Evolutionary conservation across 352 stramenopile species (phyloP).

Genomic region (Thalassiosira mediterranea): DNA sequence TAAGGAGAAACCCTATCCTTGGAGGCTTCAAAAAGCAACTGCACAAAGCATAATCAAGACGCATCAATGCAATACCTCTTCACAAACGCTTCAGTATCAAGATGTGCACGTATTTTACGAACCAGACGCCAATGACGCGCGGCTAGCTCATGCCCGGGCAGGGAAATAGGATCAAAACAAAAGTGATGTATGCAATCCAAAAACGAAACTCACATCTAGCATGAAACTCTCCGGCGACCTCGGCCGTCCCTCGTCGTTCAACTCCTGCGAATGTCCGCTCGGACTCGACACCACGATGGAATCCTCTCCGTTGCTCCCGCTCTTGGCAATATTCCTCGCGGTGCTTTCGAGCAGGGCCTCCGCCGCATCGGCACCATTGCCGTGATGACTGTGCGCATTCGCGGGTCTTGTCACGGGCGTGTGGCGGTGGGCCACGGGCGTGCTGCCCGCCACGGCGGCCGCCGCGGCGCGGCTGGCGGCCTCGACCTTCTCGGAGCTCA

Average conservation of each 20-base stretch:
- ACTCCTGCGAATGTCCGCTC: neutral
- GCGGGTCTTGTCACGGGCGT: neutral
- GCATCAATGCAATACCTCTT: too few relatives aligned
- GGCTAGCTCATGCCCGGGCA: too few relatives aligned
- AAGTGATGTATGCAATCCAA: too few relatives aligned
- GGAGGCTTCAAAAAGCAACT: too few relatives aligned
- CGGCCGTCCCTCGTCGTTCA: neutral
- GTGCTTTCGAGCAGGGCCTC: neutral
- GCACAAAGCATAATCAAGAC: too few relatives aligned
- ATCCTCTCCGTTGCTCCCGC: neutral
- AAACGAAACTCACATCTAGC: conserved; percentile 15
- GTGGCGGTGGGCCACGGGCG: neutral
- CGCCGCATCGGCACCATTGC: neutral
- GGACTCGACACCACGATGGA: conserved; percentile 4
- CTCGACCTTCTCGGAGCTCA: neutral
- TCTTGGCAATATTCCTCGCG: conserved; percentile 1
- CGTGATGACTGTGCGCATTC: too few relatives aligned
- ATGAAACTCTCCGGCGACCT: conserved; percentile 10
- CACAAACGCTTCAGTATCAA: too few relatives aligned
- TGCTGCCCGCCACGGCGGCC: neutral
- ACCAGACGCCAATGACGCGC: too few relatives aligned
- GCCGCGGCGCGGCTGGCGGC: neutral
- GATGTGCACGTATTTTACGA: too few relatives aligned
- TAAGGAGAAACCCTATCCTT: too few relatives aligned
- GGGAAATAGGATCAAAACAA: too few relatives aligned